Conservation (phyloP, 2,329 filamentous ascomycete species). For the Tolypocladium inflatum region DNA sequence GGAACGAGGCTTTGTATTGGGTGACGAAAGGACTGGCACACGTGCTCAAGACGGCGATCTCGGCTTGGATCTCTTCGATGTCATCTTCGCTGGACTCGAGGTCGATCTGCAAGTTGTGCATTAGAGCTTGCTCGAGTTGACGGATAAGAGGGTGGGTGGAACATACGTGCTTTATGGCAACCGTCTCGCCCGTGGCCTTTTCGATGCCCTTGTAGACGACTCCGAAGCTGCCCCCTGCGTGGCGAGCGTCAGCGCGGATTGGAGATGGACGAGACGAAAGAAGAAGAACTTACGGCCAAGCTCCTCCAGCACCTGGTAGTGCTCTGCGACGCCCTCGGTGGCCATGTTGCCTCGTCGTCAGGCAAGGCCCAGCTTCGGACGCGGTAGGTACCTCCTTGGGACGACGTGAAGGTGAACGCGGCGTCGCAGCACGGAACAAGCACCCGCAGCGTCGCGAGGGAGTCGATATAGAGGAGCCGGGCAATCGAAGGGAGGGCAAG, state of each 20-base stretch:
- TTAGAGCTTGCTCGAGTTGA: neutral
- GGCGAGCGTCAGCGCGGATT: constrained; percentile 4
- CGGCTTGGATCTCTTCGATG: constrained; percentile 95
- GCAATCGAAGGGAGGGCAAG: neutral
- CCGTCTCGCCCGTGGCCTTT: constrained; percentile 78
- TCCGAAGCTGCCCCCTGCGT: constrained; percentile 82
- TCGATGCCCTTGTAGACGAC: constrained; percentile 96
- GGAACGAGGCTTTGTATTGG: constrained; percentile 91
- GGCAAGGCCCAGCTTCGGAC: constrained; percentile 8
- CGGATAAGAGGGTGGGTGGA: neutral
- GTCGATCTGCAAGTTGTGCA: constrained; percentile 61
- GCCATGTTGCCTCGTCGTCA: constrained; percentile 34
- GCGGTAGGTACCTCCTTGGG: neutral
- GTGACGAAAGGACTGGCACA: constrained; percentile 92
- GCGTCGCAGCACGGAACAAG: neutral
- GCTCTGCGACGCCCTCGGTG: constrained; percentile 62
- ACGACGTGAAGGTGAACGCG: neutral
- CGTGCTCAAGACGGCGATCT: constrained; percentile 90
- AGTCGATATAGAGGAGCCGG: constrained; percentile 2
- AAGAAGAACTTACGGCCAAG: constrained; percentile 67
- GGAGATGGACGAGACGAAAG: neutral
- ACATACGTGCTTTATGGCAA: constrained; percentile 91
- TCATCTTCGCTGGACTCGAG: constrained; percentile 98
- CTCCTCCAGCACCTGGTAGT: constrained; percentile 94
- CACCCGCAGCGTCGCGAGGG: neutral